phyloP scores from a whole-genome alignment of 1,284 basidiomycete species.

The Sutorius eximius region DNA sequence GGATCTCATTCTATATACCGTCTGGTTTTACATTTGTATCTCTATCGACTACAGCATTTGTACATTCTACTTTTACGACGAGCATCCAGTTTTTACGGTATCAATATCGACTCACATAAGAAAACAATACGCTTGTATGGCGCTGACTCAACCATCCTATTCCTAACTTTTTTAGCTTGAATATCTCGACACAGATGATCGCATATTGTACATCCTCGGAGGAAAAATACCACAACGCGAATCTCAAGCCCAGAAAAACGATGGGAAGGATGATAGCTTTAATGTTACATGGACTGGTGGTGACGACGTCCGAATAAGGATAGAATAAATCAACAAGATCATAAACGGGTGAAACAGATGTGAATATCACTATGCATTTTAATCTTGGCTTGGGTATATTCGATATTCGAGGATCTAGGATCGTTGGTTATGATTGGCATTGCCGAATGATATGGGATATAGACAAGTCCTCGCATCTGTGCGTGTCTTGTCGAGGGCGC shows the following conservation, averaged over 20 bases:
- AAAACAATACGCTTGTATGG: too few relatives aligned
- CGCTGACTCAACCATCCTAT: too few relatives aligned
- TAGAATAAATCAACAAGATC: not conserved
- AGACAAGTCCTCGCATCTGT: not conserved
- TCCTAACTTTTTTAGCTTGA: too few relatives aligned
- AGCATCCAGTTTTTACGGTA: not conserved
- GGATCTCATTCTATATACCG: not conserved
- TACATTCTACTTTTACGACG: not conserved
- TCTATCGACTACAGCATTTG: not conserved
- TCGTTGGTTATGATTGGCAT: not conserved
- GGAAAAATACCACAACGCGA: not conserved
- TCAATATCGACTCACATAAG: not conserved
- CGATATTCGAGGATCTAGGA: not conserved
- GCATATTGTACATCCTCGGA: not conserved
- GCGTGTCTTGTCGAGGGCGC: not conserved
- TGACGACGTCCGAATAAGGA: not conserved
- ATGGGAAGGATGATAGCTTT: not conserved
- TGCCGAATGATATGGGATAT: not conserved
- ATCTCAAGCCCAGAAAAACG: not conserved
- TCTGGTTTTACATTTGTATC: slow-evolving; percentile 1
- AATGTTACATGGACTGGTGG: not conserved
- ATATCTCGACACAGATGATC: too few relatives aligned
- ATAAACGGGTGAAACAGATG: not conserved
- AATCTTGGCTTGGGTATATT: not conserved
- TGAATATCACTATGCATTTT: not conserved